A percentile compares a stretch with the other conserved stretches of the same genome.
Conservation (phyloP, 1,139 yeast genomes). For the Debaryomycetaceae sp. region DNA sequence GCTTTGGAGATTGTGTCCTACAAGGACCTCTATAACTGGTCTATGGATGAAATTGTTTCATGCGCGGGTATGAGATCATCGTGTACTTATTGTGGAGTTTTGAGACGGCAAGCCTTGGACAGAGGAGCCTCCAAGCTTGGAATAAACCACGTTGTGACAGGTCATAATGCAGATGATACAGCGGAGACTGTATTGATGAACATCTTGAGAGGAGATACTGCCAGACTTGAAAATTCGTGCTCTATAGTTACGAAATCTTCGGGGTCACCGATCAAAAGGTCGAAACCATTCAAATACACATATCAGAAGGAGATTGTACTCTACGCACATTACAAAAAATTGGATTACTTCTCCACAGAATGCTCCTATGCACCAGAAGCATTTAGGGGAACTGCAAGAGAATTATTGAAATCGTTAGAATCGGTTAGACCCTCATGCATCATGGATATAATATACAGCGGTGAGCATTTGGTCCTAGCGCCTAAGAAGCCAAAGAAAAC, state of each 20-base stretch:
- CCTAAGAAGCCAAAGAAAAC: slow-evolving; percentile 43
- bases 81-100: slow-evolving; percentile 97
- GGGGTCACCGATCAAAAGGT: slow-evolving; percentile 81
- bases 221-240: slow-evolving; percentile 87
- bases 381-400: slow-evolving; percentile 95
- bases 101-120: slow-evolving; percentile 93
- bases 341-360: slow-evolving; percentile 95
- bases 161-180: slow-evolving; percentile 99
- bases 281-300: slow-evolving; percentile 93
- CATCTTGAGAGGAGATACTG: slow-evolving; percentile 90
- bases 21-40: slow-evolving; percentile 88
- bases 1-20: slow-evolving; percentile 89
- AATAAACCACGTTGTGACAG: slow-evolving; percentile 90
- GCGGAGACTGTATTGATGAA: slow-evolving; percentile 98
- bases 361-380: slow-evolving; percentile 99
- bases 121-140: slow-evolving; percentile 91
- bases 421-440: slow-evolving; percentile 90
- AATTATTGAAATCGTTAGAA: slow-evolving; percentile 83
- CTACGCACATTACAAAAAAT: slow-evolving; percentile 92
- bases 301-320: slow-evolving; percentile 97
- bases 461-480: slow-evolving; percentile 76
- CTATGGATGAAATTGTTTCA: slow-evolving; percentile 96
- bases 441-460: slow-evolving; percentile 89
- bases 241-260: slow-evolving; percentile 76
- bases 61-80: slow-evolving; percentile 93